Evolutionary conservation across 257 asterid species (phyloP), one percentile per base, ranked within the genome.

Genomic region (Jaltomata sinuosa): DNA sequence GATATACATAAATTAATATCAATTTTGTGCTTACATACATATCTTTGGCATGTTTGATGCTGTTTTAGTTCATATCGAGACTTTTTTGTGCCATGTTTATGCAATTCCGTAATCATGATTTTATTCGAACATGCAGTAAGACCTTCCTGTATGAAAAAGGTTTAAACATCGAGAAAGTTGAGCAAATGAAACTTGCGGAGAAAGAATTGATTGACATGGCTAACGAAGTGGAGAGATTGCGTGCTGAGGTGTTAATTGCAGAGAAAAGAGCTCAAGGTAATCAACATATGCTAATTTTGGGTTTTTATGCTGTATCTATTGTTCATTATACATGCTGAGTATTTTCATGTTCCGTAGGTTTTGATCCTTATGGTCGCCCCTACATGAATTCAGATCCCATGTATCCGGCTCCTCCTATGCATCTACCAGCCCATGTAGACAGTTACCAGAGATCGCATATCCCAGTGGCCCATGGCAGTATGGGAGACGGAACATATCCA

Each of bases 71-170:
- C 21, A 29, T 14, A 36, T 11, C 12, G 3, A 59, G 32, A 29
- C 19, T 62, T 27, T 62, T 12, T 15, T 14, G 1, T 14, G 36
- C 21, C 38, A 27, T 61, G 36, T 25, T 61, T 61, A 53, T 21
- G 64, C 31, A 57, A 57, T 5, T 76, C 81, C 7, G 5, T 16
- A 15, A 16, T 49, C 45, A 16, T 49, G 62, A 29, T 84, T 19
- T 82, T 57, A 57, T 82, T 83, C 59, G 55, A 83, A 87, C 74
- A 49, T 77, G 82, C 82, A 96, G 99, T 71, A 86, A 88, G 87
- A 91, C 94, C 27, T 97, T 97, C 59, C 94, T 92, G 87, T 84
- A 87, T n/a, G 97, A 95, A 86, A 97, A 95, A 85, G 89, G 93
- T 68, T 40, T 83, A 50, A 97, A 95, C 88, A 83, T 53, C 21